Evolutionary conservation across 176 grass and related monocot genomes (phyloP), one percentile per base, ranked within the genome.

Genomic region (Stipa capillata): DNA sequence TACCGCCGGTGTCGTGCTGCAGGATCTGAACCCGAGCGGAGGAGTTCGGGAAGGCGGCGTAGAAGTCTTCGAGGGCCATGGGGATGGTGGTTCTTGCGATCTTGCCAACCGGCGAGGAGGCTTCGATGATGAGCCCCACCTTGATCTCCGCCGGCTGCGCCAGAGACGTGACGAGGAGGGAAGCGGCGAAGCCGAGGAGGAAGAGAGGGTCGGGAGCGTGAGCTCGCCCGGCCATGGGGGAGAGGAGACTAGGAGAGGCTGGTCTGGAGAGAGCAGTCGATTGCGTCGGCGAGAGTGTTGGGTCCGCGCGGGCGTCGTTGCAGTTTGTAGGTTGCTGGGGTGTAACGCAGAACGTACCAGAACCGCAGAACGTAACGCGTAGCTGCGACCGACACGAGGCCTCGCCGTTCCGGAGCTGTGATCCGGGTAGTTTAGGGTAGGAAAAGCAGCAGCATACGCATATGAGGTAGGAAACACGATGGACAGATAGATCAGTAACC

Each of bases 41-140:
- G 68, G 86, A 83, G 21, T 80, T 44, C 7, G 78, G 79, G 43
- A 80, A 29, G 64, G 74, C 75, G 40, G 62, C 74, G 65, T 91
- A 91, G 75, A 86, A 94, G 52, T 94, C 92, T 4, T 77, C 79
- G 42, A 89, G 57, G 39, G 92, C 88, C 88, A 94, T 89, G n/a
- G 69, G 56, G 64, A 88, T 77, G 69, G 71, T 82, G 36, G 82
- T 94, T 1, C 0, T 58, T 20, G 78, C 86, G 58, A 85, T 72
- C 54, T 48, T 88, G 14, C 92, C 92, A 15, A 83, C 82, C 4
- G 57, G 64, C 6, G 92, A 88, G 7, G 0, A 71, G 51, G 76
- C 73, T 48, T 94, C 88, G 61, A 91, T n/a, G 68, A 94, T 83
- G 64, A 94, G 41, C 7, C 91, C 91, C 42, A 94, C 88, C 42